Percentiles rank a stretch among this genome's conserved stretches.
phyloP scores from a whole-genome alignment of 148 eudicot genomes.

The Vaccinium darrowii region DNA sequence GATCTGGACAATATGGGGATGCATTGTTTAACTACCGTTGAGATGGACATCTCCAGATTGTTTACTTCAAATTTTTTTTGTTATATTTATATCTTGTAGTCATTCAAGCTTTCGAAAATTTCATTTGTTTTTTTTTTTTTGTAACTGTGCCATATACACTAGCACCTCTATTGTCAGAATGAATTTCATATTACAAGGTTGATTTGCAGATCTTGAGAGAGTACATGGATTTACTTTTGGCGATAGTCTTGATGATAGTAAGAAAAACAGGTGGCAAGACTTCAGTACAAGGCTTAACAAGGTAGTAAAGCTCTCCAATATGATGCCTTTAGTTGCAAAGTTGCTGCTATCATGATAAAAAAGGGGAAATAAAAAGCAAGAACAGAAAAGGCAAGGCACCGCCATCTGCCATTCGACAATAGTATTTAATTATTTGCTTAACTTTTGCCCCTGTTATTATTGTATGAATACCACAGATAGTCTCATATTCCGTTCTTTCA shows the following conservation, averaged over 20 bases:
- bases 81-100: not conserved
- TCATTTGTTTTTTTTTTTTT: not conserved
- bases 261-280: constrained; percentile 74
- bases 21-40: not conserved
- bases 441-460: not conserved
- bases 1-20: not conserved
- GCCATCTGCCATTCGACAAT: not conserved
- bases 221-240: constrained; percentile 94
- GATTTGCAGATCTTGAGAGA: constrained; percentile 73
- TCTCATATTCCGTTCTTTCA: not conserved
- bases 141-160: not conserved
- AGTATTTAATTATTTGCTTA: not conserved
- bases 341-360: not conserved
- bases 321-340: not conserved
- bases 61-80: not conserved
- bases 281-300: constrained; percentile 67
- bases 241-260: constrained; percentile 78
- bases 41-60: not conserved
- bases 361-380: not conserved
- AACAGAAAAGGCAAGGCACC: not conserved
- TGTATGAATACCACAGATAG: not conserved
- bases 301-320: constrained; percentile 30
- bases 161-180: not conserved
- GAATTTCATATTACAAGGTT: not conserved
- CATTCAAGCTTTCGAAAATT: not conserved